Base-by-base conservation (phyloP, 208 protist species). In the Crithidia brevicula region DNA sequence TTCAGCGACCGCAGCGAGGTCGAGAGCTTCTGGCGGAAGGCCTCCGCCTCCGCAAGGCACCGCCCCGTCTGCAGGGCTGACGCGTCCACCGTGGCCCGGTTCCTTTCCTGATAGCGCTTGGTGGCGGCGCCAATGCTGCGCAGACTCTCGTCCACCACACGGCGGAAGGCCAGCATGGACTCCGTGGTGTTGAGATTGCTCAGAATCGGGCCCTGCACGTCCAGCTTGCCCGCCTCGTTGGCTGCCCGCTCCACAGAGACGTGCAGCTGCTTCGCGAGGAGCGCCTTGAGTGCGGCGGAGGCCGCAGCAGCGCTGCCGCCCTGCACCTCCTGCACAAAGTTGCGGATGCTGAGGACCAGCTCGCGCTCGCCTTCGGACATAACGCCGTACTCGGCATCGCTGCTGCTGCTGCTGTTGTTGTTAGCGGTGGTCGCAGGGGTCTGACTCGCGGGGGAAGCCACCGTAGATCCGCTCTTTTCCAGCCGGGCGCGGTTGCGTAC, bases 401-500 rank as follows among this genome's bases (percentile, higher is more conserved):
- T 28, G 40, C 25, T 47, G 8, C 20, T 23, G 13, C 38, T 25
- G 36, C 22, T 59, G 34, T 28, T 36, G 23, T 33, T 27, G 43
- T 27, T 22, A 6, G 49, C 7, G 6, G 34, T n/a, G 2, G 69
- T 10, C 15, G 64, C 64, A 4, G 57, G 49, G 13, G 43, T 57
- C 57, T 62, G 49, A 45, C 33, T 66, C 25, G 70, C 28, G 38
- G 70, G 54, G 3, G 72, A 72, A 36, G 25, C 28, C 45, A 52
- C 70, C 53, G 53, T 36, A 20, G 57, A 60, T 27, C 50, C 51
- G 46, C 49, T 77, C 59, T 60, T 81, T 58, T 85, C 72, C 25
- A 96, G 77, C 36, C 92, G 77, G 11, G 71, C 61, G 36, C 81
- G 80, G 62, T 96, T 96, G 49, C 92, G 88, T 5, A 78, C 45